Base-by-base conservation (phyloP, 129 eudicot species). In the Calendula officinalis region DNA sequence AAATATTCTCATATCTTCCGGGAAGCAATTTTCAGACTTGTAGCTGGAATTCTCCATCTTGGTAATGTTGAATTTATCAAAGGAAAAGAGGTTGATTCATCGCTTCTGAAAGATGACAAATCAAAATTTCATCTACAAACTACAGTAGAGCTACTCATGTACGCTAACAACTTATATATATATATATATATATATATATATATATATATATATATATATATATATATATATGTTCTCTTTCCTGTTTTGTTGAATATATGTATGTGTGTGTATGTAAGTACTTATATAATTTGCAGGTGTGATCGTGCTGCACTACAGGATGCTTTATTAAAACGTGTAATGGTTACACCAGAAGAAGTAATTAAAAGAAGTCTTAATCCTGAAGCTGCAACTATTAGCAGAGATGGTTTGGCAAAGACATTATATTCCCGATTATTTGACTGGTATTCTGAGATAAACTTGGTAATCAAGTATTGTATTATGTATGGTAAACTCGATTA, bases 271-370 rank as follows among this genome's bases (percentile, higher is more conserved):
- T 70, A 50, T 72, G n/a, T n/a, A n/a, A n/a, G n/a, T n/a, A n/a
- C 69, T 27, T 43, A 51, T 65, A 9, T 44, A 43, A 16, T 17
- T 65, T 65, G 46, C 56, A 92, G 98, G 98, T 92, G 98, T 77
- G 98, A 92, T 73, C 87, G 34, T 76, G 66, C 5, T 39, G 91
- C 80, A 37, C 59, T 92, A 75, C 87, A 88, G 78, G 95, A 85
- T 81, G 98, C 98, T 54, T 74, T 92, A 54, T 47, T 86, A 64
- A 92, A 87, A 60, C 98, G 98, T 77, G 98, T 91, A 61, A 91
- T 91, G 96, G 87, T 91, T 42, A 91, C 98, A 64, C 98, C 98
- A n/a, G 98, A 91, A 83, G 98, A 91, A 85, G 98, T 91, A 68
- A 91, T 91, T 36, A 91, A 91, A 76, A 91, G 98, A 83, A 92